Conservation (phyloP, 257 asterid species). For the Solanum infundibuliforme region DNA sequence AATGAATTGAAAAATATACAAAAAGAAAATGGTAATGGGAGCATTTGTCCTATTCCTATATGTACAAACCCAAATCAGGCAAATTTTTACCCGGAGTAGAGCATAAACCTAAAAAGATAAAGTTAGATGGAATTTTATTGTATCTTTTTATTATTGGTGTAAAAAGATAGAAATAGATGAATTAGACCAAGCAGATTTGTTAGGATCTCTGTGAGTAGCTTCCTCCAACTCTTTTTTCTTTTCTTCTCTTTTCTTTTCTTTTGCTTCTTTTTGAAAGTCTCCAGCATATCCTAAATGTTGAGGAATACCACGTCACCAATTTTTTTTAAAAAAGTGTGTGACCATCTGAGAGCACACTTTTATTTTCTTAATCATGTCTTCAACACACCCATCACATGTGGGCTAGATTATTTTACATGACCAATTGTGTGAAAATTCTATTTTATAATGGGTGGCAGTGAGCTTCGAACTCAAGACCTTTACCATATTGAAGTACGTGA, state of each 20-base stretch:
- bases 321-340: no score
- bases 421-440: neutral
- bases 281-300: no score
- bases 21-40: neutral
- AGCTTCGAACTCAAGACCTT: neutral
- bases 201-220: no score
- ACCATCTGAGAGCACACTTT: neutral
- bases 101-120: neutral
- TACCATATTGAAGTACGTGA: neutral
- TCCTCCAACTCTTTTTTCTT: no score
- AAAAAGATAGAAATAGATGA: no score
- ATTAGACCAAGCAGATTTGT: no score
- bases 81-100: neutral
- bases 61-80: neutral
- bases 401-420: neutral
- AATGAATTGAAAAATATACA: neutral
- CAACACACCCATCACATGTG: neutral
- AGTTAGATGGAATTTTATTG: no score
- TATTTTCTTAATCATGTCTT: neutral
- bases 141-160: no score
- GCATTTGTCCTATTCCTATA: neutral
- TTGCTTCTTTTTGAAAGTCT: no score
- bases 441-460: neutral
- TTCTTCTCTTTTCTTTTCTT: no score
- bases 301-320: no score